phyloP scores from a whole-genome alignment of 371 early-diverging fungal genomes.

The Zancudomyces culisetae region DNA sequence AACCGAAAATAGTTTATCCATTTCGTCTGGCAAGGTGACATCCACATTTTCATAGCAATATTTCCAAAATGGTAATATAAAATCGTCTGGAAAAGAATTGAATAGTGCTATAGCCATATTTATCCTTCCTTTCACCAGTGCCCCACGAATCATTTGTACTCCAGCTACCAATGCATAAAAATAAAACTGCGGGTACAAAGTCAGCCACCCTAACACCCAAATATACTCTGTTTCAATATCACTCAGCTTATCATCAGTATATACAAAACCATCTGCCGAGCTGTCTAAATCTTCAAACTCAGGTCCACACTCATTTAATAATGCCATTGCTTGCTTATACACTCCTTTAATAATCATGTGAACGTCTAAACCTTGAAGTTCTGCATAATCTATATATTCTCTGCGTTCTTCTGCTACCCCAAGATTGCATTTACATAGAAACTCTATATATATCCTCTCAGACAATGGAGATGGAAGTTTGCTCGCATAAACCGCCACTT shows the following conservation, averaged over 20 bases:
- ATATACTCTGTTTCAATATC: constrained; percentile 15
- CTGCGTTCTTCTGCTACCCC: background rate
- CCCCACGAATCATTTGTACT: constrained; percentile 21
- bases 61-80: constrained; percentile 19
- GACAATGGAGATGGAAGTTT: constrained; percentile 10
- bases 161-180: constrained; percentile 15
- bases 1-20: background rate
- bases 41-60: background rate
- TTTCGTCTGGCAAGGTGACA: background rate
- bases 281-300: too few species aligned
- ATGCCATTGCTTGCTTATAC: too few species aligned
- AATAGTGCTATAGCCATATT: constrained; percentile 16
- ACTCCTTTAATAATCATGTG: too few species aligned
- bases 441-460: constrained; percentile 14
- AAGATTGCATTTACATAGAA: background rate
- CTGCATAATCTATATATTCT: background rate
- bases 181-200: constrained; percentile 14
- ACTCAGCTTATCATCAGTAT: constrained; percentile 10
- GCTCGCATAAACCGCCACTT: constrained; percentile 17
- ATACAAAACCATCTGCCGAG: too few species aligned
- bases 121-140: constrained; percentile 17
- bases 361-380: too few species aligned
- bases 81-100: constrained; percentile 20
- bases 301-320: too few species aligned
- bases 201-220: constrained; percentile 27